A percentile compares a stretch with the other conserved stretches of the same genome.
Evolutionary conservation across 306 rosid species (phyloP).

Genomic region (Astragalus glycyphyllos): DNA sequence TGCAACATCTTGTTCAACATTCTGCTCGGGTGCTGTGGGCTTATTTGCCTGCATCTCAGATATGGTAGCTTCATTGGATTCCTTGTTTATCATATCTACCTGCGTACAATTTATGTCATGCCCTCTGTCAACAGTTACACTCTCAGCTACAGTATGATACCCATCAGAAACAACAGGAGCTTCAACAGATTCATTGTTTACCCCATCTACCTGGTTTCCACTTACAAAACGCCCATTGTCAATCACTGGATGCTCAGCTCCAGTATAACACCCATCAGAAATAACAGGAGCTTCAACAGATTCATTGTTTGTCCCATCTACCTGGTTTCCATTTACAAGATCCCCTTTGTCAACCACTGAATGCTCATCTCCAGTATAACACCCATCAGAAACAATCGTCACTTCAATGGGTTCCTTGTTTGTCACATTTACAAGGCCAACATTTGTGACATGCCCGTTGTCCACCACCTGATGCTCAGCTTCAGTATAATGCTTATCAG

Average conservation of each 20-base stretch:
- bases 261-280: constrained; percentile 28
- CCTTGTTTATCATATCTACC: constrained; percentile 44
- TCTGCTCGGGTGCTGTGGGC: constrained; percentile 43
- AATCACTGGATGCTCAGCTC: constrained; percentile 24
- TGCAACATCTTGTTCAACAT: constrained; percentile 46
- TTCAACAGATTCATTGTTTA: constrained; percentile 7
- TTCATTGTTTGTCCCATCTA: constrained; percentile 35
- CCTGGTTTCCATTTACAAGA: constrained; percentile 49
- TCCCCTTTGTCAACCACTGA: constrained; percentile 30
- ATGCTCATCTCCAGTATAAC: constrained; percentile 27
- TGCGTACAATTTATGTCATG: constrained; percentile 46
- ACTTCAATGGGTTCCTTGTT: constrained; percentile 29
- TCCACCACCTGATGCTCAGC: constrained; percentile 33
- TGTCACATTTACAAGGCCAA: constrained; percentile 46
- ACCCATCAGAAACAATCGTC: constrained; percentile 32
- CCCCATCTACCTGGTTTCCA: constrained; percentile 50
- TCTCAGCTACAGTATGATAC: not conserved
- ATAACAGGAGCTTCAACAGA: constrained; percentile 22
- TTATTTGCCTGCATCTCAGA: constrained; percentile 41
- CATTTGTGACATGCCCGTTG: constrained; percentile 43
- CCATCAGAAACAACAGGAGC: constrained; percentile 39
- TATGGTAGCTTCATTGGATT: constrained; percentile 38
- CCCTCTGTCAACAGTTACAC: constrained; percentile 33
- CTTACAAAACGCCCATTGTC: constrained; percentile 38
- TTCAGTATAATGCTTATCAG: constrained; percentile 41